Percentiles rank a stretch among this genome's conserved stretches.
phyloP scores from a whole-genome alignment of 148 eudicot genomes.

The Camellia lanceoleosa region DNA sequence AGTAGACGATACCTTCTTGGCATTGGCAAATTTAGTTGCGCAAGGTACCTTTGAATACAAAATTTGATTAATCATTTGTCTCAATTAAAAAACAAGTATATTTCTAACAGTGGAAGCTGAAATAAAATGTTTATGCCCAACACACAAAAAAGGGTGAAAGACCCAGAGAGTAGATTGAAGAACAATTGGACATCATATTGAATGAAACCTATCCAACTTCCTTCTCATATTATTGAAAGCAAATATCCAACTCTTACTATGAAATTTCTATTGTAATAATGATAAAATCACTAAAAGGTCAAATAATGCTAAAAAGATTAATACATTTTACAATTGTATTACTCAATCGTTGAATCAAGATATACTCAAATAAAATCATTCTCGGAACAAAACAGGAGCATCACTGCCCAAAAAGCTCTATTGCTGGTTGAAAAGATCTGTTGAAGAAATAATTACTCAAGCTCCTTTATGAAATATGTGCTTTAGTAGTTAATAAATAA shows the following conservation, averaged over 20 bases:
- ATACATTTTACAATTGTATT: neutral
- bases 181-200: neutral
- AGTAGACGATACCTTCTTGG: conserved; percentile 53
- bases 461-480: neutral
- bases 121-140: neutral
- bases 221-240: neutral
- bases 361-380: neutral
- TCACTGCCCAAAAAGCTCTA: neutral
- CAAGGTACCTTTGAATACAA: conserved; percentile 51
- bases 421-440: conserved; percentile 3
- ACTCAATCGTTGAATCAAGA: neutral
- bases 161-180: neutral
- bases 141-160: neutral
- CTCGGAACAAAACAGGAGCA: neutral
- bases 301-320: neutral
- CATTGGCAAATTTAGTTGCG: conserved; percentile 38
- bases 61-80: conserved; percentile 5
- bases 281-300: neutral
- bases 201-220: neutral
- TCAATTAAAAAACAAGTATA: neutral
- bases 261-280: neutral
- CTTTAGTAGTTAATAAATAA: neutral
- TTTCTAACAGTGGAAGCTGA: neutral
- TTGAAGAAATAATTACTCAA: neutral
- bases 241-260: neutral